Evolutionary conservation across 2,329 filamentous ascomycete species (phyloP).

Genomic region (Sphaerulina populicola): DNA sequence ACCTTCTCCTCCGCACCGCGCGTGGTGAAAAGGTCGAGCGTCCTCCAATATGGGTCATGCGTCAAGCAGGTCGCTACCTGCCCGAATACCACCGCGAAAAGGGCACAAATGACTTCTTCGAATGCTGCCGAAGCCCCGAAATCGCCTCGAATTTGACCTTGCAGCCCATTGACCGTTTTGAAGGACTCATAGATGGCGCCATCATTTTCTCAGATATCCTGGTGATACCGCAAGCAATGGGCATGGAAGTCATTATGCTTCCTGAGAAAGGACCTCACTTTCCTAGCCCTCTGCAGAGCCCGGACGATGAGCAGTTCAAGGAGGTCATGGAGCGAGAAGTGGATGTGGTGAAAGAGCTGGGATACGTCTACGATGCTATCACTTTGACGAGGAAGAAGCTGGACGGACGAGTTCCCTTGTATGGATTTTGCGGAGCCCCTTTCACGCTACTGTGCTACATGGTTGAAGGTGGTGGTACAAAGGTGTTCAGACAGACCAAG

Average conservation of each 20-base stretch:
- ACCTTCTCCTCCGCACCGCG: constrained; percentile 81
- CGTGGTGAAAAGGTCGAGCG: constrained; percentile 85
- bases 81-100: constrained; percentile 97
- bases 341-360: constrained; percentile 75
- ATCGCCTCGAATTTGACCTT: constrained; percentile 88
- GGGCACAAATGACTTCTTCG: constrained; percentile 86
- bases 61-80: constrained; percentile 94
- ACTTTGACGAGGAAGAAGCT: constrained; percentile 84
- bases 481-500: constrained; percentile 89
- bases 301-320: constrained; percentile 74
- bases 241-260: constrained; percentile 97
- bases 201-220: constrained; percentile 99
- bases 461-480: constrained; percentile 94
- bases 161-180: constrained; percentile 87
- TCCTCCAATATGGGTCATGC: constrained; percentile 98
- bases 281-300: constrained; percentile 69
- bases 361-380: constrained; percentile 94
- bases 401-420: constrained; percentile 77
- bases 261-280: constrained; percentile 96
- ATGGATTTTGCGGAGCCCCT: constrained; percentile 92
- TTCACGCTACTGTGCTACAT: constrained; percentile 98
- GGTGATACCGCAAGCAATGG: constrained; percentile 94
- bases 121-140: constrained; percentile 88
- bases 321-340: constrained; percentile 67
- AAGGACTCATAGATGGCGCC: constrained; percentile 83